These are phyloP conservation scores for Glomus cerebriforme DNA, from an alignment of 192 early-diverging fungal species.

Conservation along the genomic window DNA sequence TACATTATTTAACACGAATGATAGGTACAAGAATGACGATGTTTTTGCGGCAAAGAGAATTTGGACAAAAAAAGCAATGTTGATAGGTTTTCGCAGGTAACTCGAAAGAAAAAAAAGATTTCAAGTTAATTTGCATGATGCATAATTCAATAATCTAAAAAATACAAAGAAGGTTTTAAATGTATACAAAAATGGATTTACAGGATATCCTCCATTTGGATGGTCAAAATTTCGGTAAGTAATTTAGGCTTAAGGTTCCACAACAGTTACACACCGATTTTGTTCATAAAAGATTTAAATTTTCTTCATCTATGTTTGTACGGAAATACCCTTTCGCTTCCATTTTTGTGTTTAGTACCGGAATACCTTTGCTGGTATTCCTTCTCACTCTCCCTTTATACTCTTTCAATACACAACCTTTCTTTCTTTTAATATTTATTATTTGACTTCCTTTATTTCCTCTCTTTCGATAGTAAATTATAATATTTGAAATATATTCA, in stretches of 20 bases:
- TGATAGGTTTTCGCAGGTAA: neutral
- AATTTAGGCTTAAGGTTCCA: neutral
- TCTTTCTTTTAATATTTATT: neutral
- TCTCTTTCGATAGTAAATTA: neutral
- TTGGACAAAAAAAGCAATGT: neutral
- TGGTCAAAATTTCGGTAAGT: neutral
- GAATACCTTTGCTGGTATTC: constrained; percentile 2
- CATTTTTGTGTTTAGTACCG: neutral
- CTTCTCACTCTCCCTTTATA: neutral
- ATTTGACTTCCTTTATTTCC: neutral
- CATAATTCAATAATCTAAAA: neutral
- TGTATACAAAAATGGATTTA: neutral
- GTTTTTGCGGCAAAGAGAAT: too few species aligned
- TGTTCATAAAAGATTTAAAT: neutral
- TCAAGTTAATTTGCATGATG: too few species aligned
- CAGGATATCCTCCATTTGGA: neutral
- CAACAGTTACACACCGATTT: constrained; percentile 1
- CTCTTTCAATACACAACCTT: neutral
- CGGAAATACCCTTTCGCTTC: neutral
- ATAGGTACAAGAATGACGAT: neutral
- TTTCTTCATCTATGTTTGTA: neutral
- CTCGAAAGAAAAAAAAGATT: too few species aligned
- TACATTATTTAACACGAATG: neutral
- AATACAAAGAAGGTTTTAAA: neutral
- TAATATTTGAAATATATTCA: neutral